Base-by-base conservation (phyloP, 139 green algal species). In the Desmodesmus armatus region DNA sequence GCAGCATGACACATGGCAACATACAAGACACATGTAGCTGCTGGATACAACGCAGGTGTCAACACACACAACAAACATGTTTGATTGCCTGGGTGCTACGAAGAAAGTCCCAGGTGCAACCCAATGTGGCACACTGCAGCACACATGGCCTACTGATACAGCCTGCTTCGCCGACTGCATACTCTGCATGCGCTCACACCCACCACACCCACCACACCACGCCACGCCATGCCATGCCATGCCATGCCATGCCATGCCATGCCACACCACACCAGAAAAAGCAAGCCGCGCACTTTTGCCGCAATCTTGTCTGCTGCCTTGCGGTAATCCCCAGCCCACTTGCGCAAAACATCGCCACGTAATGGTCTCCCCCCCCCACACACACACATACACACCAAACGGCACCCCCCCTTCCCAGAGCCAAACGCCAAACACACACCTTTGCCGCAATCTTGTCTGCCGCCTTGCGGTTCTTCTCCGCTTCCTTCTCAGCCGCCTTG, bases 281-380 rank as follows among this genome's bases (percentile, higher is more conserved):
- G 27, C 15, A 25, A 11, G 9, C 66, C 9, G 66, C 66, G 2
- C 41, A 82, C 76, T 39, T 82, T 82, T 6, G 37, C 55, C 40
- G 76, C 76, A 40, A 82, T 66, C 76, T 62, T 60, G 23, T 79
- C 71, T 62, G 71, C 71, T 79, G 47, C 71, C 40, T 79, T 79
- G 40, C 23, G 71, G 6, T 40, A 40, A 11, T 82, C 72, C 9
- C 72, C 53, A 29, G 43, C 53, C 5, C 62, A 71, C 5, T 29
- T 71, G 70, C 13, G 65, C 63, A 72, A 1, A 41, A 11, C 29
- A n/a, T 72, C 7, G 58, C 6, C 63, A 2, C 29, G 5, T 33
- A 44, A 5, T 31, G 27, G 62, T 5, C n/a, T 15, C 31, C 25
- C 47, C 33, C 37, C 13, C 35, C 31, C 31, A 49, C 66, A 51